phyloP scores from a whole-genome alignment of 345 rosid genomes.

The Reutealis trisperma region DNA sequence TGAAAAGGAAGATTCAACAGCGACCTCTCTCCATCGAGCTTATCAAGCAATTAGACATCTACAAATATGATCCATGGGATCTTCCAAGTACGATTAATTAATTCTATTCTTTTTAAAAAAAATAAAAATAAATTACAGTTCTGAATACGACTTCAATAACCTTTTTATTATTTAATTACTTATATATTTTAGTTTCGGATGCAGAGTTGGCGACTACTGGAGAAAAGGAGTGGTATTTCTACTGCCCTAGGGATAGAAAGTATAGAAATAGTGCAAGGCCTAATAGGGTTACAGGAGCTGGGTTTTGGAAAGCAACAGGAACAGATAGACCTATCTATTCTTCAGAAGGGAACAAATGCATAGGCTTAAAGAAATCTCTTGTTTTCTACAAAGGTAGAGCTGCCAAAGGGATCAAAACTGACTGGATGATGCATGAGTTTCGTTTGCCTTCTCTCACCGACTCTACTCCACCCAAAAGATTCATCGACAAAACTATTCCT shows the following conservation, averaged over 20 bases:
- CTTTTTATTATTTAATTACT: not conserved
- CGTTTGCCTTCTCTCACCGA: constrained; percentile 72
- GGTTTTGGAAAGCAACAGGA: constrained; percentile 97
- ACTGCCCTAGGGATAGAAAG: constrained; percentile 88
- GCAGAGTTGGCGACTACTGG: constrained; percentile 69
- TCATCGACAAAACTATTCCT: constrained; percentile 53
- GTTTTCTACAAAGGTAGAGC: constrained; percentile 93
- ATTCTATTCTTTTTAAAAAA: too few relatives aligned
- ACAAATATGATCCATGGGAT: constrained; percentile 94
- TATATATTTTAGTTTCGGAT: not conserved
- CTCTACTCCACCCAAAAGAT: constrained; percentile 42
- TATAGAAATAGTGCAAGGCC: constrained; percentile 89
- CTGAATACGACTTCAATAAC: too few relatives aligned
- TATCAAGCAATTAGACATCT: constrained; percentile 84
- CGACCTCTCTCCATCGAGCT: constrained; percentile 68
- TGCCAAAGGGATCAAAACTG: constrained; percentile 86
- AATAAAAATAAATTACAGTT: too few relatives aligned
- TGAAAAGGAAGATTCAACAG: constrained; percentile 75
- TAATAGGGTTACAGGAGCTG: constrained; percentile 80
- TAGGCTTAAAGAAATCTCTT: constrained; percentile 88
- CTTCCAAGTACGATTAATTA: constrained; percentile 65
- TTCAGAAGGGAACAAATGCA: constrained; percentile 69
- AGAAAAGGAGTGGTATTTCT: constrained; percentile 92
- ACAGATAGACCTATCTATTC: constrained; percentile 90
- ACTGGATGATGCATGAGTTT: constrained; percentile 99